Evolutionary conservation across 2,329 filamentous ascomycete genomes (phyloP).

Genomic region (Elsinoe necatrix): DNA sequence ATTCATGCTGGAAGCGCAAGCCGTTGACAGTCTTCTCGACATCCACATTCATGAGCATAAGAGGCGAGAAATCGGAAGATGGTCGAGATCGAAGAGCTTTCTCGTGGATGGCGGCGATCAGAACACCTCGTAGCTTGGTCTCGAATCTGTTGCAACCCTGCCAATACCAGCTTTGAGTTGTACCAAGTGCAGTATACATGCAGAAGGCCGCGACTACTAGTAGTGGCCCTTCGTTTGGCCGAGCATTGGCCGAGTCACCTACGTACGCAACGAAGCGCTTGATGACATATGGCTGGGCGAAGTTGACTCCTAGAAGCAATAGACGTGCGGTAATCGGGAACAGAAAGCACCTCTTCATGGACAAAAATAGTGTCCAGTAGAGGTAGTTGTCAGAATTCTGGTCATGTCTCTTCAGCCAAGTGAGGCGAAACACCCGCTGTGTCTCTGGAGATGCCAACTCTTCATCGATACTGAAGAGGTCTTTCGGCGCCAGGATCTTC

Average conservation of each 20-base stretch:
- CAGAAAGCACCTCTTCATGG: conserved; percentile 22
- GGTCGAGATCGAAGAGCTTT: conserved; percentile 22
- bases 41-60: conserved; percentile 28
- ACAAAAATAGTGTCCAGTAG: conserved; percentile 19
- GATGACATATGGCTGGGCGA: conserved; percentile 26
- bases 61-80: conserved; percentile 19
- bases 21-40: conserved; percentile 26
- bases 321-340: conserved; percentile 23
- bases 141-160: conserved; percentile 23
- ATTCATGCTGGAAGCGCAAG: conserved; percentile 22
- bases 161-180: conserved; percentile 23
- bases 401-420: conserved; percentile 20
- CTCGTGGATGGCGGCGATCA: conserved; percentile 25
- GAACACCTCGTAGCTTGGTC: conserved; percentile 23
- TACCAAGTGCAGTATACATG: conserved; percentile 22
- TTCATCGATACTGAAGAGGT: conserved; percentile 24
- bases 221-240: conserved; percentile 22
- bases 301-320: conserved; percentile 20
- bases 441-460: conserved; percentile 23
- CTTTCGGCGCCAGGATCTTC: conserved; percentile 23
- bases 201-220: conserved; percentile 25
- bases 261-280: conserved; percentile 22
- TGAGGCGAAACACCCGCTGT: conserved; percentile 19
- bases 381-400: conserved; percentile 15
- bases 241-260: conserved; percentile 16